A percentile compares a stretch with the other conserved stretches of the same genome.
phyloP scores from a whole-genome alignment of 1,139 yeast genomes.

The Kluyveromyces marxianus region DNA sequence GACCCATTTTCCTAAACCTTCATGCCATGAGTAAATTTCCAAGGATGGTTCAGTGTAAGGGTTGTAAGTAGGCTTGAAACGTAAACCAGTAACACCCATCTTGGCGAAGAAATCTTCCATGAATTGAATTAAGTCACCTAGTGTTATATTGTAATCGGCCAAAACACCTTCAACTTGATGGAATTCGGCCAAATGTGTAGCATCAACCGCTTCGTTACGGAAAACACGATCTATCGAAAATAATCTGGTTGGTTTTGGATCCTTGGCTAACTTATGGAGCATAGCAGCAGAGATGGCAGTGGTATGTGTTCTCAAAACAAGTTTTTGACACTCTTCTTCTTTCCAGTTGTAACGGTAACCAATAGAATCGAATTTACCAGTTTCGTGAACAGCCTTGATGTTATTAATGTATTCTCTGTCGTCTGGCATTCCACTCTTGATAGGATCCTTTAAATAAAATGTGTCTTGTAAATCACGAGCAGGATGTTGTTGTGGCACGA shows the following conservation, averaged over 20 bases:
- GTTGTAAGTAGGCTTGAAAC: conserved; percentile 98
- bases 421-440: conserved; percentile 67
- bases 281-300: conserved; percentile 88
- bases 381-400: conserved; percentile 76
- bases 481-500: conserved; percentile 98
- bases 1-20: conserved; percentile 93
- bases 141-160: conserved; percentile 90
- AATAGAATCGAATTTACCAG: conserved; percentile 86
- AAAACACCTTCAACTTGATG: conserved; percentile 99
- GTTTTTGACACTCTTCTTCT: conserved; percentile 77
- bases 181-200: conserved; percentile 99
- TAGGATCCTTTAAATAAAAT: conserved; percentile 91
- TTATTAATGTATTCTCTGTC: conserved; percentile 73
- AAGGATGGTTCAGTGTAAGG: conserved; percentile 98
- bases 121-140: conserved; percentile 96
- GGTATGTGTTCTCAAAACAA: conserved; percentile 95
- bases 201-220: conserved; percentile 99
- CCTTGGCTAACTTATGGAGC: conserved; percentile 78
- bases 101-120: conserved; percentile 95
- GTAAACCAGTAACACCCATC: conserved; percentile 92
- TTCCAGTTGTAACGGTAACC: conserved; percentile 99
- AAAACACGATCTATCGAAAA: conserved; percentile 97
- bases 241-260: conserved; percentile 86
- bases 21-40: conserved; percentile 97
- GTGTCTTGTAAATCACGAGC: conserved; percentile 99